These are phyloP conservation scores for Cymbopogon citratus DNA, from an alignment of 176 grass and related monocot species.

Conservation along the genomic window DNA sequence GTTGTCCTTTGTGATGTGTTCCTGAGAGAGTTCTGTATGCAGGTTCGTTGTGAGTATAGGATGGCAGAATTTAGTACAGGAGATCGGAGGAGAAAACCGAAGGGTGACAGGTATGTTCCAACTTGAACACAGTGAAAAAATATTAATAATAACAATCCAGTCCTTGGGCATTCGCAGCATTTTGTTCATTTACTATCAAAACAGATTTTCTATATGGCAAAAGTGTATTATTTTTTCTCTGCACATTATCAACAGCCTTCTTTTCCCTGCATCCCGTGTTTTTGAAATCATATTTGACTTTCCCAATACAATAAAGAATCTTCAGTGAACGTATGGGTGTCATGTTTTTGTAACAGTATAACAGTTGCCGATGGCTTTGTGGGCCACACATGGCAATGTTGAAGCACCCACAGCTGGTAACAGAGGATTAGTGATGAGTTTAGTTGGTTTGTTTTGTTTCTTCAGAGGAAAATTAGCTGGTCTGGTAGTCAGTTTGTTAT, in stretches of 20 bases:
- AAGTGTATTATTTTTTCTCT: neutral
- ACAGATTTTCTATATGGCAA: neutral
- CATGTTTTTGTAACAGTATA: neutral
- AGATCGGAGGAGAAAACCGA: constrained; percentile 79
- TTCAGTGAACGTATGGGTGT: neutral
- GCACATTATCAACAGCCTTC: neutral
- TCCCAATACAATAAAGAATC: neutral
- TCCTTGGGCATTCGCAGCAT: neutral
- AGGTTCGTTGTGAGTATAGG: constrained; percentile 94
- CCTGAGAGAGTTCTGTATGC: constrained; percentile 28
- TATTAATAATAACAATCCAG: neutral
- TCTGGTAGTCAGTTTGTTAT: neutral
- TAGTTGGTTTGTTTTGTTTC: neutral
- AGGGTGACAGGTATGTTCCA: constrained; percentile 72
- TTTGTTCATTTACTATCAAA: neutral
- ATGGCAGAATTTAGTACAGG: constrained; percentile 99
- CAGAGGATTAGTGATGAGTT: neutral
- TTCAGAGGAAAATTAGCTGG: neutral
- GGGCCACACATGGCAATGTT: neutral
- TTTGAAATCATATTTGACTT: neutral
- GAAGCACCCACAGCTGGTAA: neutral
- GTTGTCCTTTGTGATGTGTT: constrained; percentile 22
- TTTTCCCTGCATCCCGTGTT: neutral
- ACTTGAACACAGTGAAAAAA: neutral
- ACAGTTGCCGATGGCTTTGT: neutral